Conservation (phyloP, 208 protist species). For the Naegleria lovaniensis region DNA sequence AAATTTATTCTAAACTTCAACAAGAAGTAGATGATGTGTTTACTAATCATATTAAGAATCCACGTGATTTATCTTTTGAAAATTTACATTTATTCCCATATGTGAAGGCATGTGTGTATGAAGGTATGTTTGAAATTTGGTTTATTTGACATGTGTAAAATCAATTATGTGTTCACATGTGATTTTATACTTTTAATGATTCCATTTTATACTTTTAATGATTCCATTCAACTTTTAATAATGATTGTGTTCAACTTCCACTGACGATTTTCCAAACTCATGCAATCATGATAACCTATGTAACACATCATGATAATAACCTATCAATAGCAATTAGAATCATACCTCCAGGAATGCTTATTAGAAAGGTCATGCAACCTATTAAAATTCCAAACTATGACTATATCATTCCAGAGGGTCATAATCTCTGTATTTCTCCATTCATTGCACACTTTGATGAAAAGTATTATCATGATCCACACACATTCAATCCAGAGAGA, state of each 20-base stretch:
- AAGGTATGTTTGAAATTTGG: neutral
- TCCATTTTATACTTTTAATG: too few species aligned
- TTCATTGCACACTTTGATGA: neutral
- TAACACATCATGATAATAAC: too few species aligned
- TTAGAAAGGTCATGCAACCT: neutral
- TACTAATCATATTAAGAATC: neutral
- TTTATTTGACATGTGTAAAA: too few species aligned
- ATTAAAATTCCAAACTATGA: neutral
- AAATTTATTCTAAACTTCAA: neutral
- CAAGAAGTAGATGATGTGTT: slow-evolving; percentile 15
- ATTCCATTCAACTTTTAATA: too few species aligned
- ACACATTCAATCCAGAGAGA: neutral
- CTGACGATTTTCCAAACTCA: too few species aligned
- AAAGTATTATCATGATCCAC: neutral
- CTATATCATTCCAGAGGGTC: slow-evolving; percentile 13
- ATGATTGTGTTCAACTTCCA: too few species aligned
- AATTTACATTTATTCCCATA: slow-evolving; percentile 3
- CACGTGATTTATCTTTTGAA: neutral
- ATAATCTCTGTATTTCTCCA: neutral
- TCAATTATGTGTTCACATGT: too few species aligned
- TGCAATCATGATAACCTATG: too few species aligned
- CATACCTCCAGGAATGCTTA: slow-evolving; percentile 4
- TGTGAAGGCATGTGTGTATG: neutral
- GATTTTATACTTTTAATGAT: too few species aligned
- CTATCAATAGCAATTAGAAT: neutral